Percentiles rank a stretch among this genome's conserved stretches.
Evolutionary conservation across 2,329 filamentous ascomycete species (phyloP).

Genomic region (Pyricularia grisea): DNA sequence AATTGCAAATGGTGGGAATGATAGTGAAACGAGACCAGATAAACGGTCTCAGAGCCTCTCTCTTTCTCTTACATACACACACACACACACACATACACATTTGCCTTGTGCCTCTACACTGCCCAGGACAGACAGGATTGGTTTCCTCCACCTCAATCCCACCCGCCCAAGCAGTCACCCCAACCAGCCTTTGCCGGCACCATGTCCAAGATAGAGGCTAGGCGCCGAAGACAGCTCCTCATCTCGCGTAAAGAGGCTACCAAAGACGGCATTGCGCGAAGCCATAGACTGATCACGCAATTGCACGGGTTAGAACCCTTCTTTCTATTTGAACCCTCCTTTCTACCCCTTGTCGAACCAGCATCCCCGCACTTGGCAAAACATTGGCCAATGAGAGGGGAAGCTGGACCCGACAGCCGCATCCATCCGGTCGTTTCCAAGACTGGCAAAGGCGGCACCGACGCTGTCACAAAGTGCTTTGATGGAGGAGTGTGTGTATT

Average conservation of each 20-base stretch:
- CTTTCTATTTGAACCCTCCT: neutral
- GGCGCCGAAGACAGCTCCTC: neutral
- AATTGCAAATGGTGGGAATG: neutral
- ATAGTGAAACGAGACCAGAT: neutral
- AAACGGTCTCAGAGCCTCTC: neutral
- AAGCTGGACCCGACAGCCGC: neutral
- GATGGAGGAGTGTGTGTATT: no score
- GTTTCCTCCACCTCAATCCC: neutral
- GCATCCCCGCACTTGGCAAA: neutral
- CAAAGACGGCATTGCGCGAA: slow-evolving; percentile 3
- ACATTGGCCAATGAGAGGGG: neutral
- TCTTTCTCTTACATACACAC: neutral
- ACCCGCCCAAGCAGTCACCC: no score
- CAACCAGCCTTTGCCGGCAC: neutral
- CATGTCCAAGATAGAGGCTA: neutral
- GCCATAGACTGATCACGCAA: slow-evolving; percentile 1
- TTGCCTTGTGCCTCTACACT: neutral
- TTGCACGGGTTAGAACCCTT: neutral
- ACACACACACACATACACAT: no score
- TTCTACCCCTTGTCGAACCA: neutral
- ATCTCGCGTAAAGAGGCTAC: neutral
- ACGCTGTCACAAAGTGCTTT: neutral
- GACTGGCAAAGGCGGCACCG: neutral
- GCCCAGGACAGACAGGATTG: neutral
- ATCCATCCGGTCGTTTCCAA: neutral